phyloP scores from a whole-genome alignment of 2,329 filamentous ascomycete species.

The Colletotrichum theobromicola region DNA sequence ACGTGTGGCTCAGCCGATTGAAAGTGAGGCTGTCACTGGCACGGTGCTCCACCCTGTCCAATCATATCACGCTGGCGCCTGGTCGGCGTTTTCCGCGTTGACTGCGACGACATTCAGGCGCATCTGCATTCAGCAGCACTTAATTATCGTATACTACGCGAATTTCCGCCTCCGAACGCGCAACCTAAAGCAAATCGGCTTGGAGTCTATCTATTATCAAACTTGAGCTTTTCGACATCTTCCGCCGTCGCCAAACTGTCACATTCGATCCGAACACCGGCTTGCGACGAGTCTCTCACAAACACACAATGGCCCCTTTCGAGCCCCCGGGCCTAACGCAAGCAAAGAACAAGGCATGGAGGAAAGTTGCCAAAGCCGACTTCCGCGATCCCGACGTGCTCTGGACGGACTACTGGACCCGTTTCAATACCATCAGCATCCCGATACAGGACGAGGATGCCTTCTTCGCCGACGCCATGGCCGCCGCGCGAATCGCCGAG shows the following conservation, averaged over 20 bases:
- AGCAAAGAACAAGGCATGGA: constrained; percentile 3
- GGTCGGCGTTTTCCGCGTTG: background rate
- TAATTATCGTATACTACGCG: background rate
- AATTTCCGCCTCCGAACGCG: background rate
- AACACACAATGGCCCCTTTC: background rate
- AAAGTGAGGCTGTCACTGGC: background rate
- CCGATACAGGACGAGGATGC: constrained; percentile 12
- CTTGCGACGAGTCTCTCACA: background rate
- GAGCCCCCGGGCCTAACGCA: background rate
- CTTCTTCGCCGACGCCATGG: constrained; percentile 14
- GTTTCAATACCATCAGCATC: constrained; percentile 16
- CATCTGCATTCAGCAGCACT: background rate
- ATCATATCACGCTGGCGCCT: background rate
- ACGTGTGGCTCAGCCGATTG: background rate
- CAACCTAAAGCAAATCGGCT: background rate
- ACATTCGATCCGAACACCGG: background rate
- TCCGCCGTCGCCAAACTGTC: background rate
- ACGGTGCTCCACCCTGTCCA: background rate
- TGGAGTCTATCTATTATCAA: background rate
- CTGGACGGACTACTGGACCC: constrained; percentile 10
- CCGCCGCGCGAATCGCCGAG: constrained; percentile 3
- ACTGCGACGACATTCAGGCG: background rate
- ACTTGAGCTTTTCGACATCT: background rate
- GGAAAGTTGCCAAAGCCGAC: background rate
- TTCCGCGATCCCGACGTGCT: background rate